phyloP scores from a whole-genome alignment of 2,329 filamentous ascomycete species.

The Helotiales sp. region DNA sequence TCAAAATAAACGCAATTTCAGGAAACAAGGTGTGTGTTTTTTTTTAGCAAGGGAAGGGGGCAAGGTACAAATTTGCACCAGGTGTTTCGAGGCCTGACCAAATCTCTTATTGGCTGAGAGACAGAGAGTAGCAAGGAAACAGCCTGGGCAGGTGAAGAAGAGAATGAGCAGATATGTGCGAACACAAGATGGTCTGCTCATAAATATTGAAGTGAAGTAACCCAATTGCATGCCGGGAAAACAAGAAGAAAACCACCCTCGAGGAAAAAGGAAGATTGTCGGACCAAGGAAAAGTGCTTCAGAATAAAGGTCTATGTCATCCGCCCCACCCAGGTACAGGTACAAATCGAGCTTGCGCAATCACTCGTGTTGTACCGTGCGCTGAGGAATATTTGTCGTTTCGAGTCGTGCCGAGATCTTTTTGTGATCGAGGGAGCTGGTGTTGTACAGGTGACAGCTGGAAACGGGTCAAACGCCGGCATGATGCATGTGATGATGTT shows the following conservation, averaged over 20 bases:
- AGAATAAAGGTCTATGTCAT: constrained; percentile 35
- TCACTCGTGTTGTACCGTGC: constrained; percentile 42
- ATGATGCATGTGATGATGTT: constrained; percentile 39
- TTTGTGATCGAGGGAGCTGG: constrained; percentile 38
- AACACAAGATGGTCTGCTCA: constrained; percentile 39
- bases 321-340: constrained; percentile 38
- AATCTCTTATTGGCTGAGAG: background rate
- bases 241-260: constrained; percentile 29
- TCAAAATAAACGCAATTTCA: constrained; percentile 14
- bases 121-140: background rate
- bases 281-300: constrained; percentile 29
- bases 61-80: constrained; percentile 33
- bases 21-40: background rate
- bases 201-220: constrained; percentile 36
- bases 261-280: constrained; percentile 26
- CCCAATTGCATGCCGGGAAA: constrained; percentile 30
- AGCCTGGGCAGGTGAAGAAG: constrained; percentile 17
- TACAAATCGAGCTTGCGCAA: constrained; percentile 44
- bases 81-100: background rate
- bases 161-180: constrained; percentile 33
- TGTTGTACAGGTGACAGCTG: constrained; percentile 44
- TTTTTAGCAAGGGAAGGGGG: constrained; percentile 15
- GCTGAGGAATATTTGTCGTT: constrained; percentile 37
- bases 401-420: constrained; percentile 41
- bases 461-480: constrained; percentile 33